A percentile compares a stretch with the other conserved stretches of the same genome.
These are phyloP conservation scores for Voacanga thouarsii DNA, from an alignment of 257 asterid species.

Conservation along the genomic window DNA sequence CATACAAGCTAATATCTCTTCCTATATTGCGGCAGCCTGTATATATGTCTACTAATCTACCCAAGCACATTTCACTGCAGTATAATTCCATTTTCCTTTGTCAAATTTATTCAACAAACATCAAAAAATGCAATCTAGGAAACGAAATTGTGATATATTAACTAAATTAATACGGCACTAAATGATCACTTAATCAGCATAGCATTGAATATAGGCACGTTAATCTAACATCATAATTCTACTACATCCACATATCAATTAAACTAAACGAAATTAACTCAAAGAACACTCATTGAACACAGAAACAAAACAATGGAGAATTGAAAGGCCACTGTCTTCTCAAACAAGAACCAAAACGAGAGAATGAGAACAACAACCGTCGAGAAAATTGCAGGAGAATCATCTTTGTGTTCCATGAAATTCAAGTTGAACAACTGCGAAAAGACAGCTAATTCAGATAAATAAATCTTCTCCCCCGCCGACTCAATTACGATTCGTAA, in stretches of 20 bases:
- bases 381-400: constrained; percentile 31
- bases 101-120: background rate
- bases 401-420: constrained; percentile 54
- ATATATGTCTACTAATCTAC: background rate
- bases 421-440: constrained; percentile 8
- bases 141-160: background rate
- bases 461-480: background rate
- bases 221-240: background rate
- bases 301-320: background rate
- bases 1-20: background rate
- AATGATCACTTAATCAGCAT: background rate
- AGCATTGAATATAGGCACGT: background rate
- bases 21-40: background rate
- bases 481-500: background rate
- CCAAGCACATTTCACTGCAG: background rate
- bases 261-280: background rate
- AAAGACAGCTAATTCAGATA: constrained; percentile 9
- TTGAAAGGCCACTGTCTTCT: background rate
- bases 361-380: constrained; percentile 43
- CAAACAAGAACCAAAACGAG: background rate
- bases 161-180: background rate
- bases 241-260: background rate
- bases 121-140: background rate
- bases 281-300: background rate
- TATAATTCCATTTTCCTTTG: background rate